Percentiles rank a stretch among this genome's conserved stretches.
These are phyloP conservation scores for Fusarium armeniacum DNA, from an alignment of 2,329 filamentous ascomycete genomes.

Conservation along the genomic window DNA sequence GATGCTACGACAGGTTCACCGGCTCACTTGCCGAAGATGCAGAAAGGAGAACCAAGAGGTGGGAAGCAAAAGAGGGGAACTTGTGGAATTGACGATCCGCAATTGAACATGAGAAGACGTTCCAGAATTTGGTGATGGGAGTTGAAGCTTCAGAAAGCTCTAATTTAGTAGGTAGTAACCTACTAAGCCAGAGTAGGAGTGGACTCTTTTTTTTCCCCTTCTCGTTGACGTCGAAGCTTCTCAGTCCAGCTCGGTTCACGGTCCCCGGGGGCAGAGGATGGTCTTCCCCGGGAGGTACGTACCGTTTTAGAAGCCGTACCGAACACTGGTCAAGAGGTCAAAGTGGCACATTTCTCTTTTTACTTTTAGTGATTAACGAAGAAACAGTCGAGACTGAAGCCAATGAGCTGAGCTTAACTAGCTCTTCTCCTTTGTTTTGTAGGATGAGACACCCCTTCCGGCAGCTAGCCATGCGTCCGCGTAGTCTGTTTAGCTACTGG, in stretches of 20 bases:
- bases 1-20: constrained; percentile 37
- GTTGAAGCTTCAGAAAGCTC: constrained; percentile 36
- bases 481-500: constrained; percentile 27
- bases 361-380: neutral
- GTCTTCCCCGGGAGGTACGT: constrained; percentile 41
- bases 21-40: constrained; percentile 44
- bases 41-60: constrained; percentile 7
- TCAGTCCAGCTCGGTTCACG: constrained; percentile 25
- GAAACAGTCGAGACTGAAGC: constrained; percentile 14
- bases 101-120: constrained; percentile 25
- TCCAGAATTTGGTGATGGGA: constrained; percentile 38
- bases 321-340: constrained; percentile 11
- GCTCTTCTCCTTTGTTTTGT: constrained; percentile 4
- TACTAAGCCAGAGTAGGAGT: neutral
- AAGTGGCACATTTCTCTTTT: constrained; percentile 1
- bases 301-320: constrained; percentile 29
- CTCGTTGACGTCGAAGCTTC: constrained; percentile 28
- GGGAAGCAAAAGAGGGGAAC: constrained; percentile 8
- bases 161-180: neutral
- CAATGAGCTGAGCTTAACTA: constrained; percentile 16
- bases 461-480: constrained; percentile 43
- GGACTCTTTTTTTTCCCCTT: neutral
- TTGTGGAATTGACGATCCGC: constrained; percentile 31
- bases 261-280: constrained; percentile 24
- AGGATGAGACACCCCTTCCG: constrained; percentile 15